Evolutionary conservation across 495 filamentous ascomycete genomes (phyloP).

Genomic region (Bombardia bombarda): DNA sequence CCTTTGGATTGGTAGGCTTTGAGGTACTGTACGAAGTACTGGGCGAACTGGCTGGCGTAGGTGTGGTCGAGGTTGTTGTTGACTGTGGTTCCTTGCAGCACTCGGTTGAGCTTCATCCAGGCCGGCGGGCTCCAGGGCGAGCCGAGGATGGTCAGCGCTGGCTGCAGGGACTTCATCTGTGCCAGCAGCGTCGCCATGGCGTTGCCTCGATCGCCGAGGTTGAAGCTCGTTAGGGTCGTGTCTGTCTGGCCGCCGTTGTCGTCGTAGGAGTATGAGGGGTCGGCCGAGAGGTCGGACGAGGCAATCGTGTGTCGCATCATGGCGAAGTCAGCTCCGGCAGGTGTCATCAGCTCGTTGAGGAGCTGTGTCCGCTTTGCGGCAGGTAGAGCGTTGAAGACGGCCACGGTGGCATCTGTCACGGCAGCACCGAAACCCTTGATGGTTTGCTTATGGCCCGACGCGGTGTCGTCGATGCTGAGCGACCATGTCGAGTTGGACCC

Average conservation of each 20-base stretch:
- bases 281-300: slow-evolving; percentile 42
- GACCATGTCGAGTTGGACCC: slow-evolving; percentile 38
- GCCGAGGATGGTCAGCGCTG: slow-evolving; percentile 35
- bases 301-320: slow-evolving; percentile 50
- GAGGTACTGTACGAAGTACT: slow-evolving; percentile 52
- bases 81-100: slow-evolving; percentile 36
- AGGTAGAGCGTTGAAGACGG: slow-evolving; percentile 39
- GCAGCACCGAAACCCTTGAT: slow-evolving; percentile 48
- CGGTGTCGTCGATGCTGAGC: slow-evolving; percentile 42
- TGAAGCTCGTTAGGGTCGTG: slow-evolving; percentile 32
- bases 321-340: slow-evolving; percentile 38
- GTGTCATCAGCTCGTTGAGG: slow-evolving; percentile 39
- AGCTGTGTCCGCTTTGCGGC: slow-evolving; percentile 31
- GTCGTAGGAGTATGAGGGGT: slow-evolving; percentile 46
- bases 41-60: slow-evolving; percentile 37
- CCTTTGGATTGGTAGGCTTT: slow-evolving; percentile 39
- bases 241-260: slow-evolving; percentile 35
- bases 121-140: slow-evolving; percentile 48
- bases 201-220: slow-evolving; percentile 39
- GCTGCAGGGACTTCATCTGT: slow-evolving; percentile 29
- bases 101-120: slow-evolving; percentile 52
- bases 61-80: slow-evolving; percentile 46
- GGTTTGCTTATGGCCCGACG: slow-evolving; percentile 38
- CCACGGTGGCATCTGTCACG: slow-evolving; percentile 49
- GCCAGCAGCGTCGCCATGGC: slow-evolving; percentile 44